Evolutionary conservation across 192 early-diverging fungal genomes (phyloP).

Genomic region (Entomortierella beljakovae): DNA sequence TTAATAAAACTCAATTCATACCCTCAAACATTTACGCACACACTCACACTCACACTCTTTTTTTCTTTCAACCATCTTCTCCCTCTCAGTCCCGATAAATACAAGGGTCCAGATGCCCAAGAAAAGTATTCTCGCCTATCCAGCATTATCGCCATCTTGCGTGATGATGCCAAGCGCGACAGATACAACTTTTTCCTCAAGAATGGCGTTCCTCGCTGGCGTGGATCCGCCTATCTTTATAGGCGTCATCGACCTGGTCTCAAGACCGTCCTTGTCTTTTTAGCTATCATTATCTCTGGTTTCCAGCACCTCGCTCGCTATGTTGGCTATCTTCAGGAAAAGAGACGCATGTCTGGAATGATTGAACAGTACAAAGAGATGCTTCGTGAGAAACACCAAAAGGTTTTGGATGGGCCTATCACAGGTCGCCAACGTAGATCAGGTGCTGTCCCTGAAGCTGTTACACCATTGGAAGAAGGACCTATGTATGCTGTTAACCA

Average conservation of each 20-base stretch:
- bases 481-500: constrained; percentile 54
- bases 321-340: constrained; percentile 71
- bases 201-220: constrained; percentile 84
- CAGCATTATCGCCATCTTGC: constrained; percentile 73
- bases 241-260: constrained; percentile 79
- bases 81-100: constrained; percentile 75
- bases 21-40: too few relatives aligned
- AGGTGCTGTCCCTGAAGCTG: constrained; percentile 53
- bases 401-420: constrained; percentile 41
- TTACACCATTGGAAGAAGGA: constrained; percentile 43
- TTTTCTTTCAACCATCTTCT: too few relatives aligned
- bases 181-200: constrained; percentile 85
- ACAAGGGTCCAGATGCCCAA: constrained; percentile 61
- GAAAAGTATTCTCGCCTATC: constrained; percentile 74
- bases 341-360: constrained; percentile 62
- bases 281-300: constrained; percentile 63
- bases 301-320: constrained; percentile 76
- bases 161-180: constrained; percentile 70
- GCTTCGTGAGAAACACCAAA: constrained; percentile 49
- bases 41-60: too few relatives aligned
- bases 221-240: constrained; percentile 82
- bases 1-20: too few relatives aligned
- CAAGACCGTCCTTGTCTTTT: constrained; percentile 63
- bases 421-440: constrained; percentile 56
- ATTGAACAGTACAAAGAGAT: constrained; percentile 58